Conservation (phyloP, 2,329 filamentous ascomycete genomes). For the Aureobasidium lini region DNA sequence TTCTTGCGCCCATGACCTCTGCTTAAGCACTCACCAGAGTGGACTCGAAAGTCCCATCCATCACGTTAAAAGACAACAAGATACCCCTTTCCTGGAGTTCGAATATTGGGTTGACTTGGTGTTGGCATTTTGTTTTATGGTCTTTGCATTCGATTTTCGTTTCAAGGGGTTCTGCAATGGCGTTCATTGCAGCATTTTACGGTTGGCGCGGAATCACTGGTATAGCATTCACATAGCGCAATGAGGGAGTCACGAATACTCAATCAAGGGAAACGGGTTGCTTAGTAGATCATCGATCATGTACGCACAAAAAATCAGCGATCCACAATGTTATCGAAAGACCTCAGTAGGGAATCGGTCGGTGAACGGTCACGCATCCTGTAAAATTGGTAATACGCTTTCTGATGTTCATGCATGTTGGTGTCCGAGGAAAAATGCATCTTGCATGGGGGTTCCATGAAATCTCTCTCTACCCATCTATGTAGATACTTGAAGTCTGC, state of each 20-base stretch:
- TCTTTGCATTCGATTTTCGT: background rate
- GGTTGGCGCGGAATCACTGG: background rate
- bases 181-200: background rate
- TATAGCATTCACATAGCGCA: background rate
- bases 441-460: too few species aligned
- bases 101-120: background rate
- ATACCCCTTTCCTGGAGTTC: background rate
- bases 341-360: too few species aligned
- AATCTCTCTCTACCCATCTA: too few species aligned
- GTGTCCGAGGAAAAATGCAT: too few species aligned
- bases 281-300: too few species aligned
- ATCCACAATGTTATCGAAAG: too few species aligned
- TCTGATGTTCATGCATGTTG: too few species aligned
- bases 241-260: background rate
- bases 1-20: conserved; percentile 1
- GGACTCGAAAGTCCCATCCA: background rate
- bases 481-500: too few species aligned
- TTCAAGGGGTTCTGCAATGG: background rate
- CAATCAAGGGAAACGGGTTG: too few species aligned
- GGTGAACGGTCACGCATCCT: too few species aligned
- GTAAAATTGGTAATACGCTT: too few species aligned
- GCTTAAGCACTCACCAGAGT: background rate
- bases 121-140: background rate
- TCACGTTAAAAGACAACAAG: background rate
- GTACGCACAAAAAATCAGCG: too few species aligned